A percentile compares a stretch with the other conserved stretches of the same genome.
These are phyloP conservation scores for Zygosaccharomyces bailii DNA, from an alignment of 805 yeast species.

Conservation along the genomic window DNA sequence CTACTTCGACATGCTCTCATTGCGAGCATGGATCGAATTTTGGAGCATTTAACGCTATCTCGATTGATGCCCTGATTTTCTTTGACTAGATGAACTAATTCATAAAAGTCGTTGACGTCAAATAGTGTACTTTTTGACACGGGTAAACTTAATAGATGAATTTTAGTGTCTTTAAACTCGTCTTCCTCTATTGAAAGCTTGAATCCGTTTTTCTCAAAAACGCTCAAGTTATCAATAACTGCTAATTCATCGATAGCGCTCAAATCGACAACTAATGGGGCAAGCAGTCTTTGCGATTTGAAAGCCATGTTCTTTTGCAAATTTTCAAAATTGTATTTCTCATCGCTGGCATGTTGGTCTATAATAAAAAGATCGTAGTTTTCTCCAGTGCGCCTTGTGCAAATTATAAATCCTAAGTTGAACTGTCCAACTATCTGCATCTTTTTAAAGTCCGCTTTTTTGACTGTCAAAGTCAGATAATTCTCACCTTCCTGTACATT, in stretches of 20 bases:
- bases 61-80: constrained; percentile 48
- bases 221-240: constrained; percentile 54
- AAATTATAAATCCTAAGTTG: constrained; percentile 90
- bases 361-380: constrained; percentile 70
- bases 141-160: constrained; percentile 64
- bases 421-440: constrained; percentile 92
- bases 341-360: constrained; percentile 98
- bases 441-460: constrained; percentile 64
- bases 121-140: constrained; percentile 67
- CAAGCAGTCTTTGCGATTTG: constrained; percentile 66
- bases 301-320: constrained; percentile 55
- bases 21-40: constrained; percentile 80
- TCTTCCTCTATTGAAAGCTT: constrained; percentile 49
- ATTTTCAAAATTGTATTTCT: constrained; percentile 83
- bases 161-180: constrained; percentile 52
- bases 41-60: constrained; percentile 54
- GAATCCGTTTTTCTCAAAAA: constrained; percentile 78
- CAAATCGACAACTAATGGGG: constrained; percentile 54
- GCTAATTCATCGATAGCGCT: constrained; percentile 75
- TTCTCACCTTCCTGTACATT: constrained; percentile 53
- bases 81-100: constrained; percentile 63
- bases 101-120: constrained; percentile 63
- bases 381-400: constrained; percentile 44
- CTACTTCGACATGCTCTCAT: constrained; percentile 93
- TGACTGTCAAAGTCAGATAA: constrained; percentile 55